Conservation (phyloP, 768 basidiomycete genomes). For the Leccinum truebloodii region DNA sequence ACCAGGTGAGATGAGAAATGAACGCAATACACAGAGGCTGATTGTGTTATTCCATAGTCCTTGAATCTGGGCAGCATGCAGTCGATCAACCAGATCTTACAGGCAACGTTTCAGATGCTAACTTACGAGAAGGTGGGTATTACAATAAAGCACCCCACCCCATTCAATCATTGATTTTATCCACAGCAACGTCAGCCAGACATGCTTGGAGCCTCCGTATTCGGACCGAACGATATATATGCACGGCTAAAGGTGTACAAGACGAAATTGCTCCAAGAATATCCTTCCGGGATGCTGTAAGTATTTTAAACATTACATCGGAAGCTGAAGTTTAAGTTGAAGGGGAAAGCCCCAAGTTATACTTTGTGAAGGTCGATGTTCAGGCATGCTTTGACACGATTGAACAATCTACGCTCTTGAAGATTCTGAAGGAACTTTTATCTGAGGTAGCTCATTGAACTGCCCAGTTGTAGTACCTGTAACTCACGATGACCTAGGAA, state of each 20-base stretch:
- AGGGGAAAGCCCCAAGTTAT: conserved; percentile 71
- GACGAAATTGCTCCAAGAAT: conserved; percentile 39
- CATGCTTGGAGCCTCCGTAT: conserved; percentile 78
- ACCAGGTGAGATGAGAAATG: conserved; percentile 28
- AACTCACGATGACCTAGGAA: conserved; percentile 47
- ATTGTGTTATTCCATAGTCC: conserved; percentile 26
- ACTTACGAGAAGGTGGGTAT: conserved; percentile 77
- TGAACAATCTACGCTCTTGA: conserved; percentile 80
- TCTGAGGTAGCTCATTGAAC: conserved; percentile 52
- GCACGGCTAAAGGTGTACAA: conserved; percentile 72
- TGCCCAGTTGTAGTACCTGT: neutral
- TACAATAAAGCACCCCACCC: neutral
- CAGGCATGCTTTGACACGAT: conserved; percentile 97
- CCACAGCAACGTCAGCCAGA: conserved; percentile 59
- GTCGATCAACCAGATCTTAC: conserved; percentile 88
- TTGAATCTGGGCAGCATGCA: conserved; percentile 35
- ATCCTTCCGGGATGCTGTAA: conserved; percentile 52
- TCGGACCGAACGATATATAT: conserved; percentile 84
- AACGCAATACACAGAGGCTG: neutral
- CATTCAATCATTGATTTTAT: neutral
- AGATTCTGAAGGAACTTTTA: conserved; percentile 72
- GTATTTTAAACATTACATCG: conserved; percentile 10
- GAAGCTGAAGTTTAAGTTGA: neutral
- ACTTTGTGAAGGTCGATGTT: conserved; percentile 97
- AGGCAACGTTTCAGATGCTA: conserved; percentile 82